phyloP scores from a whole-genome alignment of 1,284 basidiomycete genomes.

The Sanguinoderma infundibulare region DNA sequence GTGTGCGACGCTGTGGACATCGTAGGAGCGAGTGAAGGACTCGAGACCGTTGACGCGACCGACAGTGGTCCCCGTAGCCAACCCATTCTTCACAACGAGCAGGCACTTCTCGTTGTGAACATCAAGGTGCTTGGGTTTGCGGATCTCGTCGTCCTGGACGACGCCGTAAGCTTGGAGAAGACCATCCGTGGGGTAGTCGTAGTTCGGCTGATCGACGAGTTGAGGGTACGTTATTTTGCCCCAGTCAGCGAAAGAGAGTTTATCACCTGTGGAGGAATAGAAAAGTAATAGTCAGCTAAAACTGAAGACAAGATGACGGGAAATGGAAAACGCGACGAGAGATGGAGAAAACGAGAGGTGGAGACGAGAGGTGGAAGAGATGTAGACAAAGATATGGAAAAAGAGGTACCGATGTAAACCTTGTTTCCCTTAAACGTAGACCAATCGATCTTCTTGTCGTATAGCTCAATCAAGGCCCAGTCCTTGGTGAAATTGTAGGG shows the following conservation, averaged over 20 bases:
- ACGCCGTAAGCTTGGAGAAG: conserved; percentile 33
- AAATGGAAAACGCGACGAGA: no score
- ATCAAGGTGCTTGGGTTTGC: conserved; percentile 31
- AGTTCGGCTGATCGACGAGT: conserved; percentile 24
- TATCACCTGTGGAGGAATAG: conserved; percentile 29
- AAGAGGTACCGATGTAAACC: conserved; percentile 37
- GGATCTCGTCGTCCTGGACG: conserved; percentile 27
- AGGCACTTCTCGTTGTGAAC: conserved; percentile 27
- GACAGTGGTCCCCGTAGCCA: conserved; percentile 34
- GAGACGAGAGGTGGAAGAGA: no score
- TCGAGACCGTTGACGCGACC: conserved; percentile 34
- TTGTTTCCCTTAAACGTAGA: conserved; percentile 39
- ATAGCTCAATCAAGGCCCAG: conserved; percentile 39
- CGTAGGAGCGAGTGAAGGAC: conserved; percentile 32
- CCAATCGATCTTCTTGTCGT: conserved; percentile 35
- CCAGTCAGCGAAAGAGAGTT: conserved; percentile 30
- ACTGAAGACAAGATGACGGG: conserved; percentile 18
- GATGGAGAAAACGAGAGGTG: no score
- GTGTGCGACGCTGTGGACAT: conserved; percentile 13
- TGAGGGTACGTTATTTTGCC: conserved; percentile 36
- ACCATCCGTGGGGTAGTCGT: conserved; percentile 31
- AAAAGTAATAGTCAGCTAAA: conserved; percentile 24
- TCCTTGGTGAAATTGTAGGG: conserved; percentile 33
- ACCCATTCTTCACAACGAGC: conserved; percentile 36
- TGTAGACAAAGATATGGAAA: conserved; percentile 16